These are phyloP conservation scores for Chytridium lagenaria DNA, from an alignment of 371 early-diverging fungal genomes.

Conservation along the genomic window DNA sequence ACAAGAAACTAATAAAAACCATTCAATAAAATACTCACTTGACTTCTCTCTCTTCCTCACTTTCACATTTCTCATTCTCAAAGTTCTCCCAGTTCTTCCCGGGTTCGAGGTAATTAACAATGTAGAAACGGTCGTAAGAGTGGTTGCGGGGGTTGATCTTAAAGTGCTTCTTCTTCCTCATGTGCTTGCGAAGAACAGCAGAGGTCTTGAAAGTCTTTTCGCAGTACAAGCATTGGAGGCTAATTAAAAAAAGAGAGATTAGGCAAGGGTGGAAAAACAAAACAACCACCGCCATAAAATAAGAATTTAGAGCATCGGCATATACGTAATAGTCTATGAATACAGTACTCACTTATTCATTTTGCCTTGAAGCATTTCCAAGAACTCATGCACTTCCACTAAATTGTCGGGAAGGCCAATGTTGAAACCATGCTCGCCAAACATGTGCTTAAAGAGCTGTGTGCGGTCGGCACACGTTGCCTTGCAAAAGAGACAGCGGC, in stretches of 20 bases:
- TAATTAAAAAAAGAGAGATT: conserved; percentile 75
- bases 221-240: conserved; percentile 91
- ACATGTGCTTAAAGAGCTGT: conserved; percentile 83
- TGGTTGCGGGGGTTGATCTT: conserved; percentile 89
- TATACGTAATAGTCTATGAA: background rate
- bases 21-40: conserved; percentile 19
- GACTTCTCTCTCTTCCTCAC: conserved; percentile 68
- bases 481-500: conserved; percentile 94
- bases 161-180: conserved; percentile 99
- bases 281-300: conserved; percentile 60
- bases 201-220: conserved; percentile 90
- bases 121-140: conserved; percentile 90
- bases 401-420: conserved; percentile 94
- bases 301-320: background rate
- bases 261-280: conserved; percentile 83
- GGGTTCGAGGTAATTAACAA: conserved; percentile 93
- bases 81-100: conserved; percentile 91
- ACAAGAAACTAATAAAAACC: conserved; percentile 8
- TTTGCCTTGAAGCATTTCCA: conserved; percentile 79
- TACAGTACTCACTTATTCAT: conserved; percentile 63
- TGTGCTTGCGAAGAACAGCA: conserved; percentile 91
- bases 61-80: conserved; percentile 77
- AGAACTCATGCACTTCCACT: conserved; percentile 84
- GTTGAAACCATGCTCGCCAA: conserved; percentile 90
- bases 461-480: conserved; percentile 66